Evolutionary conservation across 2,329 filamentous ascomycete genomes (phyloP).

Genomic region (Colletotrichum euphorbiae): DNA sequence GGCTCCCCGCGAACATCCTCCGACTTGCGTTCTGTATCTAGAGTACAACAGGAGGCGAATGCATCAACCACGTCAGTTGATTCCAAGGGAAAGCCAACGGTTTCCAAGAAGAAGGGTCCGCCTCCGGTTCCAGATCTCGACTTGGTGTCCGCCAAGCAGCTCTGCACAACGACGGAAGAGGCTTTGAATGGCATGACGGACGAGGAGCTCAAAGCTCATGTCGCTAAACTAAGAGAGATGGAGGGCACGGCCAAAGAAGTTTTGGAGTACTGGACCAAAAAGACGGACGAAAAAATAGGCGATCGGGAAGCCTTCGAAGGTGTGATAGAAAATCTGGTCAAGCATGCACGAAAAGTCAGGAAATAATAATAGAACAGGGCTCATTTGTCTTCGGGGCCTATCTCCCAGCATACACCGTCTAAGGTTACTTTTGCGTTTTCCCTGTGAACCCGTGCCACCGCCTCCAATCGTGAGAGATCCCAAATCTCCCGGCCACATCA

Average conservation of each 20-base stretch:
- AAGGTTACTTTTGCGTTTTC: slow-evolving; percentile 20
- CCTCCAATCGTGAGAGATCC: slow-evolving; percentile 15
- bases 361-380: slow-evolving; percentile 62
- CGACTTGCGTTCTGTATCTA: slow-evolving; percentile 63
- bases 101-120: slow-evolving; percentile 63
- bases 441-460: slow-evolving; percentile 24
- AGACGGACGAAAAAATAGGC: slow-evolving; percentile 85
- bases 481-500: slow-evolving; percentile 20
- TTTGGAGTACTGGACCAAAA: slow-evolving; percentile 88
- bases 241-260: slow-evolving; percentile 80
- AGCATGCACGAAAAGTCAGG: slow-evolving; percentile 86
- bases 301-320: slow-evolving; percentile 96
- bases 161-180: slow-evolving; percentile 87
- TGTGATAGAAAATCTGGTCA: slow-evolving; percentile 96
- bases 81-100: slow-evolving; percentile 65
- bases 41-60: slow-evolving; percentile 62
- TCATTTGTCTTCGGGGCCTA: slow-evolving; percentile 35
- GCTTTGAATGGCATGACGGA: slow-evolving; percentile 84
- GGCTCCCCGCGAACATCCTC: slow-evolving; percentile 66
- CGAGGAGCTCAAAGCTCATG: slow-evolving; percentile 78
- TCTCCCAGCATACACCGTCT: slow-evolving; percentile 38
- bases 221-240: slow-evolving; percentile 75
- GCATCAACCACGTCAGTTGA: slow-evolving; percentile 70
- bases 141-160: slow-evolving; percentile 78
- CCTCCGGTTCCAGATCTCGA: slow-evolving; percentile 81